Evolutionary conservation across 2,329 filamentous ascomycete species (phyloP).

Genomic region (Stagonosporopsis cucurbitacearum): DNA sequence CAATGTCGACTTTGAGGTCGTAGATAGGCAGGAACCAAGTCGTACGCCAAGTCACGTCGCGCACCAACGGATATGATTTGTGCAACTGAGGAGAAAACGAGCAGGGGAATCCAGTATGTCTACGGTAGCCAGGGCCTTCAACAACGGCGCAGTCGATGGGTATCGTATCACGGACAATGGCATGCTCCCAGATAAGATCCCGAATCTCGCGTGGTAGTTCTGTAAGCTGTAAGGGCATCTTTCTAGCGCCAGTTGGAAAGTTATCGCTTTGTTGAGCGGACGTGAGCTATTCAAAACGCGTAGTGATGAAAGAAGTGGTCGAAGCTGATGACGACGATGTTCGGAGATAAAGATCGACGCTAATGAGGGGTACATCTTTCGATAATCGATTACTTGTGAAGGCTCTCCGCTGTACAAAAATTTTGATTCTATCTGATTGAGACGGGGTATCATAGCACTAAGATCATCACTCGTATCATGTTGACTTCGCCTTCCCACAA

Average conservation of each 20-base stretch:
- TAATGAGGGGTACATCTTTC: neutral
- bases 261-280: neutral
- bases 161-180: slow-evolving; percentile 25
- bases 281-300: neutral
- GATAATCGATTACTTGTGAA: neutral
- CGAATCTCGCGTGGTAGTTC: slow-evolving; percentile 29
- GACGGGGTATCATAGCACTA: neutral
- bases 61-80: slow-evolving; percentile 18
- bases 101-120: slow-evolving; percentile 9
- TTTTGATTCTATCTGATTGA: neutral
- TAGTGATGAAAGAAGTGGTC: slow-evolving; percentile 1
- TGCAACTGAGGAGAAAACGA: slow-evolving; percentile 12
- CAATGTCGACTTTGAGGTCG: slow-evolving; percentile 22
- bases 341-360: neutral
- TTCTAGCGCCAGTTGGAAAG: neutral
- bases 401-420: neutral
- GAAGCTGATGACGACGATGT: slow-evolving; percentile 6
- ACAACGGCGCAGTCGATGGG: slow-evolving; percentile 22
- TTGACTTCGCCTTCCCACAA: slow-evolving; percentile 58
- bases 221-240: neutral
- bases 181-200: slow-evolving; percentile 29
- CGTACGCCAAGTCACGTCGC: slow-evolving; percentile 14
- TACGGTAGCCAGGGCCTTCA: slow-evolving; percentile 3
- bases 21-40: slow-evolving; percentile 27
- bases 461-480: neutral